Base-by-base conservation (phyloP, 768 basidiomycete genomes). In the Phaffia australis region DNA sequence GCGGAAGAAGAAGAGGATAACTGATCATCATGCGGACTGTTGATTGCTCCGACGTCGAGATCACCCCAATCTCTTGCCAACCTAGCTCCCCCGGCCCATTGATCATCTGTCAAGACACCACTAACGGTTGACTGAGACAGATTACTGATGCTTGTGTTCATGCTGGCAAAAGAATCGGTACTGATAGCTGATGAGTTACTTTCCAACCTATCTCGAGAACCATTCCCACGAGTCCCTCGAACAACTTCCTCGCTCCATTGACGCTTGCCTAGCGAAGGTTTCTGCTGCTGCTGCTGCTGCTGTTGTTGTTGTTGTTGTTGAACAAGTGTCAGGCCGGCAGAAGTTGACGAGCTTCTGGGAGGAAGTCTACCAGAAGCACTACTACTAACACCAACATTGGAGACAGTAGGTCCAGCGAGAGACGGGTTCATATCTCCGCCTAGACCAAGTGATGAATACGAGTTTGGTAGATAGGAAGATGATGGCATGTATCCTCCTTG, bases 261-360 rank as follows among this genome's bases (percentile, higher is more conserved):
- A 56, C 42, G 23, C 9, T 63, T 21, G 54, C 15, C 21, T 6
- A n/a, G 21, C 16, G 27, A 58, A 25, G 18, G 27, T 23, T 58
- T 32, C 27, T 49, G 23, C 1, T 59, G 58, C 9, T 32, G 42
- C 32, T 59, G 58, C 32, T 59, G 58, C 19, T 59, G 58, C n/a
- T 61, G 48, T 9, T 61, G 60, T 27, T 50, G 60, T 50, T 61
- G 60, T 21, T 32, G 16, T 8, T 48, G 49, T 32, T 30, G 27
- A 16, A 30, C 57, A 30, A 58, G 57, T 30, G 1, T 58, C 57
- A 32, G 32, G 32, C 57, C 32, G 32, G 27, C 32, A 16, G 9
- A 46, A 58, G 29, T 58, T 16, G 14, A 27, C 18, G 25, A 29
- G 46, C 63, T 64, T 48, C 63, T 56, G 23, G 63, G 63, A 23